These are phyloP conservation scores for Alternaria metachromatica DNA, from an alignment of 2,329 filamentous ascomycete species.

Conservation along the genomic window DNA sequence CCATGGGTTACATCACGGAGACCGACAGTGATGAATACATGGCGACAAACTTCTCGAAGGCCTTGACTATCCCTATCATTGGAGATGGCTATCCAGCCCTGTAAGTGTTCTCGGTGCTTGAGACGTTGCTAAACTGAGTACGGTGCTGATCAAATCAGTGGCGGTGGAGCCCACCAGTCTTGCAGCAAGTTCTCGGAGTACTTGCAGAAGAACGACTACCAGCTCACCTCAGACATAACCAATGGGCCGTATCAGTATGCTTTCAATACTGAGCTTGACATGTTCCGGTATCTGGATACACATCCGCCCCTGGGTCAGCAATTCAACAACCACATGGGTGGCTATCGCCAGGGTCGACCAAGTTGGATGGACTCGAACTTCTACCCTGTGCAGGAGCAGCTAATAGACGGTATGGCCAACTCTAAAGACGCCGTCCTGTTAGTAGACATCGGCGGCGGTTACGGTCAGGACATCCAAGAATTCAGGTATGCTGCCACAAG, in stretches of 20 bases:
- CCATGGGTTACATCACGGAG: background rate
- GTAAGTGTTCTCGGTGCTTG: background rate
- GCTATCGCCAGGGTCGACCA: background rate
- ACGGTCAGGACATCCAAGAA: background rate
- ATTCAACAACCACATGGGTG: conserved; percentile 2
- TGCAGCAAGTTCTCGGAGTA: background rate
- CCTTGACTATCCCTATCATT: background rate
- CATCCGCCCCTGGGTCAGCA: background rate
- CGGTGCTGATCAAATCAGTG: background rate
- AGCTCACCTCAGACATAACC: background rate
- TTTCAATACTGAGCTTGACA: background rate
- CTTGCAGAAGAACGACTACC: background rate
- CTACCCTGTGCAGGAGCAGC: background rate
- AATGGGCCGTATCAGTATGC: background rate
- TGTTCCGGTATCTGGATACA: background rate
- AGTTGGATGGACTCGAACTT: background rate
- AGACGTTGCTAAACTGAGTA: background rate
- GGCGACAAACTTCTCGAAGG: background rate
- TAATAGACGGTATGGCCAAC: background rate
- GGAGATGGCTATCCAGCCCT: conserved; percentile 1
- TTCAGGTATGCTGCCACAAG: background rate
- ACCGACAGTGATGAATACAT: background rate
- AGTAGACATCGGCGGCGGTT: background rate
- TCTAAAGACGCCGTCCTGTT: background rate
- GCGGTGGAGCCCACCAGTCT: background rate